A percentile compares a stretch with the other conserved stretches of the same genome.
Conservation (phyloP, 805 yeast species). For the Candida alai region DNA sequence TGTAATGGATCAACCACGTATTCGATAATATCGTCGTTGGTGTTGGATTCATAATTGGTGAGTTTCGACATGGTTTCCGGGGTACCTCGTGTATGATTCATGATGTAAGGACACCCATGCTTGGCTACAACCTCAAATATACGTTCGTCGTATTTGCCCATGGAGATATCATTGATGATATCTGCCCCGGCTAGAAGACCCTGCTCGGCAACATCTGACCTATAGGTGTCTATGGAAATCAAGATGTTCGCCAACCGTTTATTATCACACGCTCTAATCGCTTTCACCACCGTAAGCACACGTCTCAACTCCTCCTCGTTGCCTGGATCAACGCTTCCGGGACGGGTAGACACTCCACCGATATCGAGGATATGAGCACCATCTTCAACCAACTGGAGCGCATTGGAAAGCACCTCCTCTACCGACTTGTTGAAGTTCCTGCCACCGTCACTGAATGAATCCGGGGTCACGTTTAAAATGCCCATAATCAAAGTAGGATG, state of each 20-base stretch:
- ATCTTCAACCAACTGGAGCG: constrained; percentile 44
- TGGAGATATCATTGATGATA: constrained; percentile 86
- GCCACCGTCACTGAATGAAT: constrained; percentile 94
- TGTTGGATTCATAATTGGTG: constrained; percentile 48
- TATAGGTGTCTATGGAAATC: constrained; percentile 85
- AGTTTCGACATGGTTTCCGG: constrained; percentile 66
- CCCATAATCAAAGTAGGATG: constrained; percentile 77
- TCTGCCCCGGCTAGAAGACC: constrained; percentile 79
- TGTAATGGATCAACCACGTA: constrained; percentile 24
- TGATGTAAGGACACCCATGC: constrained; percentile 68
- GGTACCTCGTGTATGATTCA: constrained; percentile 84
- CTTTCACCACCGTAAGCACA: constrained; percentile 65
- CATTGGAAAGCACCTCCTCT: constrained; percentile 42
- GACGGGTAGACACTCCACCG: constrained; percentile 94
- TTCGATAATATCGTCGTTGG: constrained; percentile 35
- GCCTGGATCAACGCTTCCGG: constrained; percentile 64
- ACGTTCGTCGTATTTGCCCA: constrained; percentile 63
- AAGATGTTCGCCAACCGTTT: constrained; percentile 39
- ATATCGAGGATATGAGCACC: constrained; percentile 83
- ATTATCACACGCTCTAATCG: constrained; percentile 46
- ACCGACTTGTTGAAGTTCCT: constrained; percentile 24
- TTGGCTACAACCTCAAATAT: constrained; percentile 71
- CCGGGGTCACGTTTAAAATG: constrained; percentile 86
- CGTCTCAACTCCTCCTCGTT: constrained; percentile 66
- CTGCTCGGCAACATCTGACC: constrained; percentile 67